Evolutionary conservation across 2,329 filamentous ascomycete species (phyloP), one percentile per base, ranked within the genome.

Genomic region (Xylariaceae sp.): DNA sequence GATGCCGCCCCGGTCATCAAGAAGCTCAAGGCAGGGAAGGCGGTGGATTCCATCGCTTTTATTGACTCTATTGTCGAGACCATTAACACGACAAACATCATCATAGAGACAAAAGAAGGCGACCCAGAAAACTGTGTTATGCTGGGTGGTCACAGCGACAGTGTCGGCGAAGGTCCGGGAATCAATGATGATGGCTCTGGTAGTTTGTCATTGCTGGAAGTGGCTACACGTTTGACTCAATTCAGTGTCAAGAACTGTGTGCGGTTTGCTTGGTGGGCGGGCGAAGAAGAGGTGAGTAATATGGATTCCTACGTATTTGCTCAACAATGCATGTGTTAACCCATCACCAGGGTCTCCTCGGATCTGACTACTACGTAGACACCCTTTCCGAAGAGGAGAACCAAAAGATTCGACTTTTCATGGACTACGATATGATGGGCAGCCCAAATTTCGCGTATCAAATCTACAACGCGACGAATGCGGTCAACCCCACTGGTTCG

Each of bases 141-240:
- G 79, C 74, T 86, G 0, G 83, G 84, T 16, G 84, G 76, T 2
- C 84, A 87, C 71, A 83, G 77, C 33, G 83, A 87, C 65, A 81
- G 79, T 55, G 84, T 87, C 14, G 64, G 73, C 0, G 83, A 80
- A 47, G 84, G 84, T 1, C 83, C 84, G 1, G 88, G 88, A 17
- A 90, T 91, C 75, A 91, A 91, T 67, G 88, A 91, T 60, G 86
- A 91, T 62, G 88, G 88, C 43, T 86, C 84, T 3, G 88, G 88
- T 50, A 83, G 79, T 33, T 62, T 83, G 49, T 78, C 81, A 0
- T 71, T 87, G 5, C 76, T 87, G 38, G 84, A 87, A 64, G 73
- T 87, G 9, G 83, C 84, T 1, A 77, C 75, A 2, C 81, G 84
- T 58, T 71, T 87, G 50, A 69, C 76, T 52, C 74, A 76, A 17